These are phyloP conservation scores for Candida neerlandica DNA, from an alignment of 1,139 yeast genomes.

Conservation along the genomic window DNA sequence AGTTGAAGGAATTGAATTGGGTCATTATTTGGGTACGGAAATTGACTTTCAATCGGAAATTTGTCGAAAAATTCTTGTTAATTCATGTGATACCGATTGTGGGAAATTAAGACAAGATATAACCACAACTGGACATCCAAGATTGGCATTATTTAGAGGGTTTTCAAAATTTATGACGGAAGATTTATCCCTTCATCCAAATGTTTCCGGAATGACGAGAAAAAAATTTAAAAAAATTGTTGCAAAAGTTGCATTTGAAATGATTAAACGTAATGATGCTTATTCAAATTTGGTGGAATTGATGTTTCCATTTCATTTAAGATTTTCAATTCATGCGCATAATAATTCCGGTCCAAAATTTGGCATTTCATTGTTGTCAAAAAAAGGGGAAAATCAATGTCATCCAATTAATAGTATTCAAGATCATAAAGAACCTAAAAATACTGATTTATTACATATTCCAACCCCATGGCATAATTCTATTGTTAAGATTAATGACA, in stretches of 20 bases:
- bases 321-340: constrained; percentile 65
- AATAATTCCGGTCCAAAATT: constrained; percentile 59
- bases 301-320: constrained; percentile 58
- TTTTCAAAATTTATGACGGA: constrained; percentile 62
- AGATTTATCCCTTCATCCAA: constrained; percentile 49
- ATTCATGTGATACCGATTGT: constrained; percentile 43
- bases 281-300: constrained; percentile 63
- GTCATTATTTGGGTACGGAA: constrained; percentile 37
- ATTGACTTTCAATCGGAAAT: constrained; percentile 38
- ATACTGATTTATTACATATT: constrained; percentile 55
- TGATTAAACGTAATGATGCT: constrained; percentile 66
- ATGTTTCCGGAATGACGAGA: constrained; percentile 39
- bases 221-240: constrained; percentile 54
- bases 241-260: constrained; percentile 59
- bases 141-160: constrained; percentile 56
- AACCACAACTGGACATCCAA: constrained; percentile 48
- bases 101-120: constrained; percentile 40
- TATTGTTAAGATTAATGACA: constrained; percentile 43
- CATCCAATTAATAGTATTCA: constrained; percentile 33
- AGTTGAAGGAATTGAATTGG: constrained; percentile 27
- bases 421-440: constrained; percentile 29
- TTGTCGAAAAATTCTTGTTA: constrained; percentile 40
- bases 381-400: constrained; percentile 41
- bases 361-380: constrained; percentile 50
- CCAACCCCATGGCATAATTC: constrained; percentile 73